These are phyloP conservation scores for Penicillium sp. DNA, from an alignment of 2,329 filamentous ascomycete genomes.

Conservation along the genomic window DNA sequence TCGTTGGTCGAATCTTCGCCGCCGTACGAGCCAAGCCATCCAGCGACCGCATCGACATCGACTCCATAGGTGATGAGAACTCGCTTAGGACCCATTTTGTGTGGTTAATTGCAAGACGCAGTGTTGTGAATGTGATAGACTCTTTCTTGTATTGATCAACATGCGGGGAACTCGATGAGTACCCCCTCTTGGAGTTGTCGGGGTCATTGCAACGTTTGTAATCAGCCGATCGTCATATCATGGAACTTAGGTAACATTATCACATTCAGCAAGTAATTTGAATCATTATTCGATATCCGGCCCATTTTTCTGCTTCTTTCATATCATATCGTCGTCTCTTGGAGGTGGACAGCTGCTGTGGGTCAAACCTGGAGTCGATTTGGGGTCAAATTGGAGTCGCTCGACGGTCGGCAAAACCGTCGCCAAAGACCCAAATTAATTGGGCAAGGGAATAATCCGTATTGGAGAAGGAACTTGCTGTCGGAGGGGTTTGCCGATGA, in stretches of 20 bases:
- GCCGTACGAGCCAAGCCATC: constrained; percentile 36
- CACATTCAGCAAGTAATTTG: not conserved
- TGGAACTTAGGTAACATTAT: not conserved
- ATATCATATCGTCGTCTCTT: not conserved
- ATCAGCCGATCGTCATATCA: not conserved
- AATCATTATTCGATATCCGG: not conserved
- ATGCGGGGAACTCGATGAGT: constrained; percentile 17
- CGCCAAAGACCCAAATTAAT: not conserved
- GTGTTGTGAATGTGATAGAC: not conserved
- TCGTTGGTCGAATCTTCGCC: constrained; percentile 36
- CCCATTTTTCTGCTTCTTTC: not conserved
- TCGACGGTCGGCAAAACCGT: not conserved
- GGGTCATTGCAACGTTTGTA: not conserved
- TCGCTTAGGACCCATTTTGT: constrained; percentile 25
- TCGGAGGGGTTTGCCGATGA: constrained; percentile 9
- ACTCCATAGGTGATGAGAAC: constrained; percentile 32
- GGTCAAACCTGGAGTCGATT: not conserved
- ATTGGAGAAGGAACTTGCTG: not conserved
- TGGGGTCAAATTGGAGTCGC: constrained; percentile 18
- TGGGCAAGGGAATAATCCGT: not conserved
- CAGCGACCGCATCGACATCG: constrained; percentile 36
- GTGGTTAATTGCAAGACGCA: not conserved
- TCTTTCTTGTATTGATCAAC: constrained; percentile 4
- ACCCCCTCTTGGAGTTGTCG: constrained; percentile 9
- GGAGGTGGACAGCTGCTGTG: constrained; percentile 1